Evolutionary conservation across 768 basidiomycete species (phyloP), one percentile per base, ranked within the genome.

Genomic region (Tulasnella sp.): DNA sequence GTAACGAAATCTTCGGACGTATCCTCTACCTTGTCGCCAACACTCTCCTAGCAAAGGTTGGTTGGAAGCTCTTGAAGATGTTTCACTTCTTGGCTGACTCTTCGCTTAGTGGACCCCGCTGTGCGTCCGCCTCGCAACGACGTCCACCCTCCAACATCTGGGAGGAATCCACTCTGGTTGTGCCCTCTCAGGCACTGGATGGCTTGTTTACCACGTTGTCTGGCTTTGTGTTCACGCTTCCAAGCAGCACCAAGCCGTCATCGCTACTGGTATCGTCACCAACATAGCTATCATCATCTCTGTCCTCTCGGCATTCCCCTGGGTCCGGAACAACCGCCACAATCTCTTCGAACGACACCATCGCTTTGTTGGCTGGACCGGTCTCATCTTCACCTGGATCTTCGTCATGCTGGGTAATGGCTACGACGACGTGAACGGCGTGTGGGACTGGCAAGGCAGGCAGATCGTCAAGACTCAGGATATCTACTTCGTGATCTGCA

Each of bases 1-100:
- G 92, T 26, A 94, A 94, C 76, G 92, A 94, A 75, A 81, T 92
- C 1, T 93, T 93, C 75, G 90, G 90, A 11, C 88, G 92, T n/a
- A 79, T 87, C 40, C 77, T 94, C 16, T 94, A 92, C 77, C 79
- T 88, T 62, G 76, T 88, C 26, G 84, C 90, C 74, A 93, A 91
- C 77, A 90, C 86, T 0, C 79, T 84, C 35, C 92, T 94, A 74
- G 89, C 90, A n/a, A 92, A 90, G 84, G 88, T 87, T 75, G 12
- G 79, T 74, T 14, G 37, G 67, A 37, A 11, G 34, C 12, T 40
- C 14, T 6, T 39, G 62, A 72, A 16, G 16, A 52, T 19, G 44
- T 22, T 17, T 40, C 26, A 4, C 26, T 19, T 40, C 29, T 22
- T n/a, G 63, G 17, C 52, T 66, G 14, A 72, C 59, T 41, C 67